Conservation (phyloP, 2,329 filamentous ascomycete genomes). For the Xylariomycetidae sp. region DNA sequence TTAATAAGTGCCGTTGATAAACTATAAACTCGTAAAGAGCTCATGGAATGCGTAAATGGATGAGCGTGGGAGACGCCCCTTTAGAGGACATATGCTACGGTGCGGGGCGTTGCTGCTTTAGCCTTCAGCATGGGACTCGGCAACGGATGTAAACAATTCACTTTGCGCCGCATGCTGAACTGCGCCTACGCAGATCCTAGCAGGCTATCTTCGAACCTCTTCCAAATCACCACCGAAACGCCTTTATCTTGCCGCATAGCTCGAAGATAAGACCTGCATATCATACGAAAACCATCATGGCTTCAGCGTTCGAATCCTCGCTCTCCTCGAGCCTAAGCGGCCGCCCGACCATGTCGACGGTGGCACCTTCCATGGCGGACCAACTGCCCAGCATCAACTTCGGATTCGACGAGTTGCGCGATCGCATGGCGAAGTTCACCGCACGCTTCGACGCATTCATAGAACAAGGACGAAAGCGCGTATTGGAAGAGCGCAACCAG, state of each 20-base stretch:
- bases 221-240: neutral
- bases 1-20: no score
- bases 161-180: no score
- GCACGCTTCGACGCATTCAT: constrained; percentile 90
- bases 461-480: constrained; percentile 80
- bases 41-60: no score
- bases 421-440: constrained; percentile 91
- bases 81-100: no score
- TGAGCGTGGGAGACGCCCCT: no score
- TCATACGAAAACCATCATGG: constrained; percentile 37
- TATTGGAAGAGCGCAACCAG: constrained; percentile 88
- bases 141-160: constrained; percentile 24
- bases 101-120: no score
- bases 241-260: no score
- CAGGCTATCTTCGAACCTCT: constrained; percentile 1
- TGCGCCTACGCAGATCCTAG: no score
- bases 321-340: constrained; percentile 57
- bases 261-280: no score
- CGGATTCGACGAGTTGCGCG: constrained; percentile 90
- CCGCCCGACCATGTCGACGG: constrained; percentile 49
- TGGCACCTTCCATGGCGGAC: constrained; percentile 64
- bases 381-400: constrained; percentile 87
- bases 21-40: no score
- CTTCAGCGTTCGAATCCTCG: constrained; percentile 61
- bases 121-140: no score